Evolutionary conservation across 2,329 filamentous ascomycete genomes (phyloP), one percentile per base, ranked within the genome.

Genomic region (Pseudogymnoascus sp.): DNA sequence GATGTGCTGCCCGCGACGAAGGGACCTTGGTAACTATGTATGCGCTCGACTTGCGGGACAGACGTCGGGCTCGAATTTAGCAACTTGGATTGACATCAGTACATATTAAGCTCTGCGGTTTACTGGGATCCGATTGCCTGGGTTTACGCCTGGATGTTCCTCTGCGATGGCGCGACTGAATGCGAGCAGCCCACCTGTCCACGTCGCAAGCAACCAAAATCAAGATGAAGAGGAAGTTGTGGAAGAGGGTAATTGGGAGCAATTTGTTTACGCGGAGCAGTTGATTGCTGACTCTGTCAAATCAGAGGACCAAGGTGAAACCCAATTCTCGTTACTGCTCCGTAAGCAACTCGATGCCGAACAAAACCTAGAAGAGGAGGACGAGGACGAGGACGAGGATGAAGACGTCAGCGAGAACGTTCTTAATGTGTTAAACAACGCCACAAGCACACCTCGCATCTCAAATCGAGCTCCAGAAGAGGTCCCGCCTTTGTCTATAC

Each of bases 341-440:
- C 46, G 46, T 16, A 26, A 53, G 8, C 46, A 53, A 31, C 46
- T 53, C n/a, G 14, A 61, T 28, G 53, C 6, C 7, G 61, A 61
- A 61, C 31, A 28, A 19, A 33, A 63, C 35, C 28, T n/a, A 12
- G 50, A 61, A 41, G 59, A 60, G 14, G 60, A 43, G 16, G 61
- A 38, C 11, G 56, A 59, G n/a, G 59, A 38, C 28, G 35, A 43
- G 16, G 61, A 38, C 11, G 56, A 59, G n/a, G 59, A 38, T 16
- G 35, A 43, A 22, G 59, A 28, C 2, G 46, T 33, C 26, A 24
- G 10, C 26, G 46, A 19, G 14, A 14, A 19, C 46, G 26, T 31
- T 53, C 26, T 53, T 12, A 31, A 31, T 6, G n/a, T 53, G 4
- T 6, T 53, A 12, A 53, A 53, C 26, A 53, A 53, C 8, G 26